Percentiles rank a stretch among this genome's conserved stretches.
phyloP scores from a whole-genome alignment of 306 rosid species.

The Gleditsia sinensis region DNA sequence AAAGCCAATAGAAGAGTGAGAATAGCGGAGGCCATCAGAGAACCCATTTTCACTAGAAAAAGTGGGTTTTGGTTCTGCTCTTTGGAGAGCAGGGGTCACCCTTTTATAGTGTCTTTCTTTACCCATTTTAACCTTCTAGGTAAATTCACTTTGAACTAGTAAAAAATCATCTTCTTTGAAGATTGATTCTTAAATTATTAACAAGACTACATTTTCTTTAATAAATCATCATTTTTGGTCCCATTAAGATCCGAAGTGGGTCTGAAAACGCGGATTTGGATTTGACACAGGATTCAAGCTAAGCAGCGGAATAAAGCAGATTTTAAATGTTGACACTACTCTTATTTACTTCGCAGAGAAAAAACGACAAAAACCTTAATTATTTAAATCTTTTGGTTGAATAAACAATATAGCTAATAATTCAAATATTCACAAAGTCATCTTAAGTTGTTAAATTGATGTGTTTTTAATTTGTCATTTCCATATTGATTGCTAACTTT shows the following conservation, averaged over 20 bases:
- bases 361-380: background rate
- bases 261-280: conserved; percentile 23
- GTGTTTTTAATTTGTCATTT: too few relatives aligned
- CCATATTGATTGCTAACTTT: background rate
- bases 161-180: background rate
- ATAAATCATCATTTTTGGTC: background rate
- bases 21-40: conserved; percentile 44
- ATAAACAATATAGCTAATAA: background rate
- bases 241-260: conserved; percentile 22
- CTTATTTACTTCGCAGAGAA: background rate
- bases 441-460: background rate
- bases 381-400: conserved; percentile 5
- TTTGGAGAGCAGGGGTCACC: background rate
- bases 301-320: conserved; percentile 20
- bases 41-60: conserved; percentile 45
- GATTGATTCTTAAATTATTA: background rate
- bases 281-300: conserved; percentile 28
- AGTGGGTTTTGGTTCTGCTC: conserved; percentile 33
- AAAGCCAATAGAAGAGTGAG: conserved; percentile 44
- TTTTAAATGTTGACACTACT: conserved; percentile 25
- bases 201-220: background rate
- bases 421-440: too few relatives aligned
- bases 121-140: conserved; percentile 21
- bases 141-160: background rate
- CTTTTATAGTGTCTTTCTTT: conserved; percentile 50